Conservation (phyloP, 129 eudicot genomes). For the Lactuca sativa region DNA sequence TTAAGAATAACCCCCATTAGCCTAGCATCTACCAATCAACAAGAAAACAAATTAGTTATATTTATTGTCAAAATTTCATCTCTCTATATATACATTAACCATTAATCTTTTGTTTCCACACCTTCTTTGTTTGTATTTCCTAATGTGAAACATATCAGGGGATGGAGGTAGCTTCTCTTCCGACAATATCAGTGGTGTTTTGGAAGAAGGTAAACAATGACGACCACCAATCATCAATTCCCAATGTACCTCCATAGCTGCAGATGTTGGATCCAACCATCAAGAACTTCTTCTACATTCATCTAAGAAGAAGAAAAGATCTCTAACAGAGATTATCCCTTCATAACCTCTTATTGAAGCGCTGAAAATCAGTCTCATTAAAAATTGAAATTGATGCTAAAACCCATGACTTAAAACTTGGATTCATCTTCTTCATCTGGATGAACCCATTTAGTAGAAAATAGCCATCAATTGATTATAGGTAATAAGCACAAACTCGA, state of each 20-base stretch:
- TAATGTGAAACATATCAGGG: constrained; percentile 38
- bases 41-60: constrained; percentile 31
- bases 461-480: no score
- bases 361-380: no score
- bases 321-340: neutral
- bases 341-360: no score
- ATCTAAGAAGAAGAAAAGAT: constrained; percentile 43
- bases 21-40: constrained; percentile 43
- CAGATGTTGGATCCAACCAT: constrained; percentile 30
- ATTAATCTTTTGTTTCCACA: constrained; percentile 16
- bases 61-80: constrained; percentile 3
- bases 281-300: constrained; percentile 31
- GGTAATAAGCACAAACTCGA: no score
- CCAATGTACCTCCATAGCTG: constrained; percentile 8
- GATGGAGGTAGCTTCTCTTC: constrained; percentile 39
- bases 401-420: no score
- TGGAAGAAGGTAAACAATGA: constrained; percentile 33
- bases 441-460: no score
- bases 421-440: no score
- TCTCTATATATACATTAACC: constrained; percentile 14
- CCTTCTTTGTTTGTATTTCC: constrained; percentile 25
- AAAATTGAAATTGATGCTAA: no score
- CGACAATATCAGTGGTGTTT: constrained; percentile 23
- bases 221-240: constrained; percentile 27
- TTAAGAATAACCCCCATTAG: constrained; percentile 29